Conservation (phyloP, 345 rosid genomes). For the Bruguiera parviflora region DNA sequence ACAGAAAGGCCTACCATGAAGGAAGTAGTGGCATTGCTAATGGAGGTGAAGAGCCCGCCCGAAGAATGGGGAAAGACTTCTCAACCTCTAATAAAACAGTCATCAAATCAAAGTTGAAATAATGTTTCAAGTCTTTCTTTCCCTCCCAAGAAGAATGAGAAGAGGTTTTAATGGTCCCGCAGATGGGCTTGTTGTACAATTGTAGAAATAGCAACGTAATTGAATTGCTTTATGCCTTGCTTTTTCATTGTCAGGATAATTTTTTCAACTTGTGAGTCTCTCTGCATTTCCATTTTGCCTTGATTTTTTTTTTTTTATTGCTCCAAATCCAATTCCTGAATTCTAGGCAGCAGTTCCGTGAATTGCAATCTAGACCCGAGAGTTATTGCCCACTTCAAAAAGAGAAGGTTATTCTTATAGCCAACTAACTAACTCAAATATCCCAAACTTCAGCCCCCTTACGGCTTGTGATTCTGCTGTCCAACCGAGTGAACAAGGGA, state of each 20-base stretch:
- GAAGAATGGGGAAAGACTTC: slow-evolving; percentile 93
- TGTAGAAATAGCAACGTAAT: slow-evolving; percentile 36
- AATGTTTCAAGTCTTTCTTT: background rate
- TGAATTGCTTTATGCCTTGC: slow-evolving; percentile 19
- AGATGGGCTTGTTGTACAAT: slow-evolving; percentile 52
- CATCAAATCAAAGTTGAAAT: slow-evolving; percentile 51
- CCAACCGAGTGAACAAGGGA: background rate
- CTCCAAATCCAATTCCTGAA: slow-evolving; percentile 7
- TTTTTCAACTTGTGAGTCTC: background rate
- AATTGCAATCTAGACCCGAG: background rate
- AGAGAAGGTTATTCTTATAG: background rate
- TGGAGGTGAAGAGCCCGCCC: slow-evolving; percentile 84
- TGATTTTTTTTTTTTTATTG: background rate
- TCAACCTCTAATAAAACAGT: slow-evolving; percentile 83
- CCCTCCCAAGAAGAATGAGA: slow-evolving; percentile 8
- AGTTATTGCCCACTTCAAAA: background rate
- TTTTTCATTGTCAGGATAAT: background rate
- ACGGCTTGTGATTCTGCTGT: background rate
- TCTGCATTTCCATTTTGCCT: slow-evolving; percentile 6
- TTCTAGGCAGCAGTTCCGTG: slow-evolving; percentile 4
- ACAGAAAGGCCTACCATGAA: slow-evolving; percentile 89
- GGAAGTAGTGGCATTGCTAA: slow-evolving; percentile 84
- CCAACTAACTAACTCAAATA: background rate
- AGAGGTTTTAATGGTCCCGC: slow-evolving; percentile 13
- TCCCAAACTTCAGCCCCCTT: background rate